A percentile compares a stretch with the other conserved stretches of the same genome.
Conservation (phyloP, 768 basidiomycete genomes). For the Lactarius trivialis region DNA sequence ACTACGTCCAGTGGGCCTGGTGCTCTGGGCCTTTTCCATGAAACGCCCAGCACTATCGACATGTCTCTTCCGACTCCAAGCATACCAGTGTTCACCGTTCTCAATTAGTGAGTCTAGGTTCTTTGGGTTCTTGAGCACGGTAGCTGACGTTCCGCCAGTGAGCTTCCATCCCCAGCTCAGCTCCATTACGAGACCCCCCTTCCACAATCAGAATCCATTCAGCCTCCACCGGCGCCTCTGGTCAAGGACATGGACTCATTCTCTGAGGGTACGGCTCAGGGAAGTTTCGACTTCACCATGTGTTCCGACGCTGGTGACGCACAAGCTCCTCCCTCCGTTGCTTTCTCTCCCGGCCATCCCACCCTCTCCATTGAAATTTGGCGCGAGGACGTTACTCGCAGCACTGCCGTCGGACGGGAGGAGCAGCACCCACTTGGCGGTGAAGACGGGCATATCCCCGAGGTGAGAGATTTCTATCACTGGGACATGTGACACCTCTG, state of each 20-base stretch:
- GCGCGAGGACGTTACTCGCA: constrained; percentile 35
- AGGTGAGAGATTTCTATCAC: constrained; percentile 15
- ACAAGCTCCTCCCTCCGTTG: constrained; percentile 13
- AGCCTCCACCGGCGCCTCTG: constrained; percentile 38
- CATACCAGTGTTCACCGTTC: constrained; percentile 2
- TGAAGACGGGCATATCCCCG: constrained; percentile 8
- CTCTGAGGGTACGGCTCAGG: constrained; percentile 49
- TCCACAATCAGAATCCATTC: constrained; percentile 23
- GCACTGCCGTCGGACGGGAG: constrained; percentile 5
- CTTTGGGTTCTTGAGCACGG: not conserved
- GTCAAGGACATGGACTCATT: constrained; percentile 54
- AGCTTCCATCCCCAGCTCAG: constrained; percentile 8
- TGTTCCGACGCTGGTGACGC: constrained; percentile 18
- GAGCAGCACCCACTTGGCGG: not conserved
- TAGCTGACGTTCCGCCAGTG: not conserved
- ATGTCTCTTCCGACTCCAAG: constrained; percentile 18
- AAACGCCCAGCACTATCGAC: constrained; percentile 23
- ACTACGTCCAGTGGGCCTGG: constrained; percentile 18
- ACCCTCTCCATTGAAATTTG: constrained; percentile 37
- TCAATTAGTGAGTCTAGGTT: constrained; percentile 13
- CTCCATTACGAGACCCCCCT: constrained; percentile 11
- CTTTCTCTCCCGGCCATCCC: constrained; percentile 24
- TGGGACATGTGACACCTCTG: constrained; percentile 10
- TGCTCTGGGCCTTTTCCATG: constrained; percentile 21
- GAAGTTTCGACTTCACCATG: constrained; percentile 45